Percentiles rank a stretch among this genome's conserved stretches.
phyloP scores from a whole-genome alignment of 2,329 filamentous ascomycete genomes.

The Aspergillus unguis region DNA sequence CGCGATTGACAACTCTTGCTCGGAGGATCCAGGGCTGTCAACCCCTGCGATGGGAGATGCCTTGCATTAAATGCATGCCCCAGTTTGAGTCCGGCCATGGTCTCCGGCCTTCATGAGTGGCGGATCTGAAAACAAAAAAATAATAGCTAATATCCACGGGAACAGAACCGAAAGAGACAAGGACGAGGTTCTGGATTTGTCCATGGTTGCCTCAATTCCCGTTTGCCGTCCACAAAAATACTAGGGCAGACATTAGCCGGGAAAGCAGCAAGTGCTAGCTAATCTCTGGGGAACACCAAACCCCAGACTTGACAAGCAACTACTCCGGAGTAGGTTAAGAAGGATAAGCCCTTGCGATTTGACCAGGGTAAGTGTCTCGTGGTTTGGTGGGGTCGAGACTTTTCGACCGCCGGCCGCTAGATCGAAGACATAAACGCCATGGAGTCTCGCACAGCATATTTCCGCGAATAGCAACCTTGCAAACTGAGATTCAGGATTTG shows the following conservation, averaged over 20 bases:
- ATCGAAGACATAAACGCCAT: background rate
- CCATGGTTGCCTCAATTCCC: background rate
- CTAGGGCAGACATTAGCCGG: constrained; percentile 7
- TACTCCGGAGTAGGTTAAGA: background rate
- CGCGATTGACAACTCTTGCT: background rate
- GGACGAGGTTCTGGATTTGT: constrained; percentile 1
- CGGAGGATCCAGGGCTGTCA: background rate
- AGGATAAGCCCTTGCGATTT: constrained; percentile 4
- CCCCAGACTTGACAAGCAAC: constrained; percentile 7
- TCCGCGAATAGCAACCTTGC: constrained; percentile 3
- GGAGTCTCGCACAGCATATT: constrained; percentile 2
- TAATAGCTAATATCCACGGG: background rate
- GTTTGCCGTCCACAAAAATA: background rate
- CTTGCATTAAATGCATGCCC: constrained; percentile 1
- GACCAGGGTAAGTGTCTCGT: background rate
- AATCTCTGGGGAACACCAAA: constrained; percentile 1
- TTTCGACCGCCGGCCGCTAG: background rate
- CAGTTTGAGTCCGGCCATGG: background rate
- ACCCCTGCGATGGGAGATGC: background rate
- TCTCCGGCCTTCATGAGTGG: background rate
- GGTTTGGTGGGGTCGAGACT: constrained; percentile 1
- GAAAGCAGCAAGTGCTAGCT: background rate
- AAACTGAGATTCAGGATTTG: background rate
- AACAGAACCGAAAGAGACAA: background rate
- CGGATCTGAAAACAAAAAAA: constrained; percentile 1